Conservation (phyloP, 257 asterid genomes). For the Sherardia arvensis region DNA sequence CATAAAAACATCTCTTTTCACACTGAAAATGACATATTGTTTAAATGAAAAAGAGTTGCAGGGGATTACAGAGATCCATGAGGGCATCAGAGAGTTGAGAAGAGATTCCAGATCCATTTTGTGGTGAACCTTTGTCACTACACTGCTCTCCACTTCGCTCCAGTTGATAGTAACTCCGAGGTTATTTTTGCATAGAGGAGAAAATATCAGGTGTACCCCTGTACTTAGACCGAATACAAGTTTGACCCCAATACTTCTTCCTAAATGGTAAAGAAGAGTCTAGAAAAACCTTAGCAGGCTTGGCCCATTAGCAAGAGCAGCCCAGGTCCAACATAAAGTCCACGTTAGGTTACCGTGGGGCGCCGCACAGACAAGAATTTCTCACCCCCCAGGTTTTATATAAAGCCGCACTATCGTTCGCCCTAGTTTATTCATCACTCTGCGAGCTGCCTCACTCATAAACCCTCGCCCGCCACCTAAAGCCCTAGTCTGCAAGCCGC, state of each 20-base stretch:
- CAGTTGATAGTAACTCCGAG: not conserved
- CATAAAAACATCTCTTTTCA: not conserved
- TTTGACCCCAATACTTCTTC: not conserved
- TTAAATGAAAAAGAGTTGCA: slow-evolving; percentile 1
- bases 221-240: not conserved
- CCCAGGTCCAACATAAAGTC: not conserved
- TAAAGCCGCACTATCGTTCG: not conserved
- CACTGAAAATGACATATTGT: not conserved
- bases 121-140: slow-evolving; percentile 3
- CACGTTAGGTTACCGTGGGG: not conserved
- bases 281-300: not conserved
- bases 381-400: slow-evolving; percentile 1
- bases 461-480: slow-evolving; percentile 16
- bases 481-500: slow-evolving; percentile 11
- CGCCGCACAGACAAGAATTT: slow-evolving; percentile 2
- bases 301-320: not conserved
- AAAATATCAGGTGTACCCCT: not conserved
- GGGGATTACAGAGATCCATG: slow-evolving; percentile 64
- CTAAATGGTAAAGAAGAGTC: not conserved
- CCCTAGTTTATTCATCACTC: slow-evolving; percentile 2
- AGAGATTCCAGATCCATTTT: slow-evolving; percentile 55
- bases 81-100: slow-evolving; percentile 40
- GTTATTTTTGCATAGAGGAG: not conserved
- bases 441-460: slow-evolving; percentile 1
- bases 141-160: slow-evolving; percentile 5